A percentile compares a stretch with the other conserved stretches of the same genome.
Evolutionary conservation across 169 alveolate genomes (phyloP).

Genomic region (Perkinsus chesapeaki): DNA sequence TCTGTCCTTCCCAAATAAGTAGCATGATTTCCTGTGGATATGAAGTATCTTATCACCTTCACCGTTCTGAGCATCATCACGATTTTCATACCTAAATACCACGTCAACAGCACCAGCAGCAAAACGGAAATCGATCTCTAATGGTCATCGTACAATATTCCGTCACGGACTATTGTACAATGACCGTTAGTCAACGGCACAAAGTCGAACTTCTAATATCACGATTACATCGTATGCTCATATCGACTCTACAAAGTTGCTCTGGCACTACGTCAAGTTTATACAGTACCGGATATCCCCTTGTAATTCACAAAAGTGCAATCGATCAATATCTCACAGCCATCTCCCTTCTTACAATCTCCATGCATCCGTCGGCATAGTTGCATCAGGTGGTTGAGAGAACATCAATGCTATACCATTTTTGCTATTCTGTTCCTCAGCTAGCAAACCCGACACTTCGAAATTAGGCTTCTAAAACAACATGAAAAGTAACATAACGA

Average conservation of each 20-base stretch:
- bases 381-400: background rate
- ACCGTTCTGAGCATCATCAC: background rate
- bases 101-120: no score
- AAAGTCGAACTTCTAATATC: no score
- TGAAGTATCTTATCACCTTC: background rate
- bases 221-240: no score
- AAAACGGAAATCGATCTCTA: no score
- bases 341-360: background rate
- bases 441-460: background rate
- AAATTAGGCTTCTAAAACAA: background rate
- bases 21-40: background rate
- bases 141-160: no score
- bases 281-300: no score
- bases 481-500: background rate
- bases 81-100: background rate
- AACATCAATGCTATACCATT: background rate
- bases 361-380: background rate
- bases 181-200: no score
- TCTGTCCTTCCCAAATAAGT: background rate
- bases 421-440: background rate
- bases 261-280: no score
- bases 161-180: no score
- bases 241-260: no score
- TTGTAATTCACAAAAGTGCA: no score
- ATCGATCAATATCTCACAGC: background rate